phyloP scores from a whole-genome alignment of 2,329 filamentous ascomycete species.

The Keithomyces neogunnii region DNA sequence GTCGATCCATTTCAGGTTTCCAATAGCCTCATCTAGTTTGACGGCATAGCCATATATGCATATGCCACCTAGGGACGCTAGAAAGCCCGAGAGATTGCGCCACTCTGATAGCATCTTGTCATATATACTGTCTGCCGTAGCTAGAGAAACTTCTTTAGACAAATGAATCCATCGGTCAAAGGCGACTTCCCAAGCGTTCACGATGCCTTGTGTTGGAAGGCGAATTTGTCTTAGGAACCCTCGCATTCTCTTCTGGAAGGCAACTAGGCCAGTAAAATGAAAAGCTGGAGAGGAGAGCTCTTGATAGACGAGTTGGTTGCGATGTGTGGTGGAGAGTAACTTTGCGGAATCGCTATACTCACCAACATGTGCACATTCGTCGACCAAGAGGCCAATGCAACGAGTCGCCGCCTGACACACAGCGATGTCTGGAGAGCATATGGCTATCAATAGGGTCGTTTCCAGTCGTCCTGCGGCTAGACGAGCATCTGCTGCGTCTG shows the following conservation, averaged over 20 bases:
- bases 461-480: constrained; percentile 48
- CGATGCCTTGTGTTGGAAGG: constrained; percentile 56
- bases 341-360: constrained; percentile 41
- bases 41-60: constrained; percentile 53
- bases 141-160: constrained; percentile 53
- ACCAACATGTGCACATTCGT: constrained; percentile 48
- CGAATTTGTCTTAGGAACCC: constrained; percentile 51
- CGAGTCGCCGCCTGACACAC: constrained; percentile 56
- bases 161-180: constrained; percentile 58
- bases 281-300: constrained; percentile 57
- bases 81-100: constrained; percentile 61
- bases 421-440: constrained; percentile 58
- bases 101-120: constrained; percentile 53
- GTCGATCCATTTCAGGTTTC: constrained; percentile 57
- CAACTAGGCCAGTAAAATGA: constrained; percentile 59
- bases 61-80: constrained; percentile 57
- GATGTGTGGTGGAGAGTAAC: constrained; percentile 42
- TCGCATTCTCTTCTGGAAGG: constrained; percentile 59
- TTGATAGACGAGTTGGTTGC: constrained; percentile 51
- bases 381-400: constrained; percentile 53
- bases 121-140: constrained; percentile 40
- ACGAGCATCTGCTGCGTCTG: constrained; percentile 46
- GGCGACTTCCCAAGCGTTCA: constrained; percentile 57
- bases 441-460: constrained; percentile 52
- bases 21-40: constrained; percentile 48